These are phyloP conservation scores for Lentinula lateritia DNA, from an alignment of 768 basidiomycete genomes.

Conservation along the genomic window DNA sequence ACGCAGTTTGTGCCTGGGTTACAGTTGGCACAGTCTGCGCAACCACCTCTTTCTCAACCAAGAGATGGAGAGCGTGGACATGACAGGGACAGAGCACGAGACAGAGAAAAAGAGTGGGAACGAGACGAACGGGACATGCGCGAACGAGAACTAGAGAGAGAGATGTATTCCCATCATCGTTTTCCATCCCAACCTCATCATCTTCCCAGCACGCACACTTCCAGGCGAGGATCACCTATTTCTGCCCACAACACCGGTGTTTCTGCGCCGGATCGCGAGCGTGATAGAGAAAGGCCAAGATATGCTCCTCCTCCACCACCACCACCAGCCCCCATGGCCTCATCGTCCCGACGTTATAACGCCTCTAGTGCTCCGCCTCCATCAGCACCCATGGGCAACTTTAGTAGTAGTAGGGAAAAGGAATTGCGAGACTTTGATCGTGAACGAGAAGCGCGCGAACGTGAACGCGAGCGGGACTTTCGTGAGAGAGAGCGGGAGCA, in stretches of 20 bases:
- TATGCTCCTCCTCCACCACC: neutral
- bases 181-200: neutral
- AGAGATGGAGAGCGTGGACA: constrained; percentile 10
- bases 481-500: constrained; percentile 14
- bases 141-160: neutral
- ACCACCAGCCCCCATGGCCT: neutral
- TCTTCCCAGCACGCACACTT: neutral
- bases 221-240: constrained; percentile 6
- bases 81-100: constrained; percentile 14
- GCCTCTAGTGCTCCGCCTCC: neutral
- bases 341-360: neutral
- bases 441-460: constrained; percentile 18
- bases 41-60: neutral
- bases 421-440: constrained; percentile 7
- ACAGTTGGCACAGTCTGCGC: neutral
- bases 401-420: constrained; percentile 8
- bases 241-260: neutral
- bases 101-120: constrained; percentile 10
- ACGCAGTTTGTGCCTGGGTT: constrained; percentile 21
- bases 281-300: constrained; percentile 4
- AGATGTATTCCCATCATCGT: neutral
- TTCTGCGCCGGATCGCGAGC: constrained; percentile 17
- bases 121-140: neutral
- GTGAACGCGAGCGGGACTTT: neutral
- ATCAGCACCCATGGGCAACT: neutral